A percentile compares a stretch with the other conserved stretches of the same genome.
These are phyloP conservation scores for Cladosporium sp. DNA, from an alignment of 2,329 filamentous ascomycete species.

Conservation along the genomic window DNA sequence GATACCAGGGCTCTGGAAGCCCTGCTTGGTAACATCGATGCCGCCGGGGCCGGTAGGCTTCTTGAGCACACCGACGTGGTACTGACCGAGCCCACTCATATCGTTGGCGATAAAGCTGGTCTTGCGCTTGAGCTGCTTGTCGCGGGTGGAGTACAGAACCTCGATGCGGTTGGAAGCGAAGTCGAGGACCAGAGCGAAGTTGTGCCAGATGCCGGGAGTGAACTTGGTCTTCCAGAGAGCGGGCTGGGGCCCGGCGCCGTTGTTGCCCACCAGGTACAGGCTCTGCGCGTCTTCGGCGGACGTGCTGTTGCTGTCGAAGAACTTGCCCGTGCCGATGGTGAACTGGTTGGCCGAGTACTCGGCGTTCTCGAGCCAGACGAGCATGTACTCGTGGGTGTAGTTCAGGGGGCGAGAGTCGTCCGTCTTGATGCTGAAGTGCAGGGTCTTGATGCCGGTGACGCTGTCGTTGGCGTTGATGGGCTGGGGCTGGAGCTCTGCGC, in stretches of 20 bases:
- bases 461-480: conserved; percentile 55
- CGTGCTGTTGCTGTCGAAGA: conserved; percentile 47
- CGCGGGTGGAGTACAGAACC: conserved; percentile 57
- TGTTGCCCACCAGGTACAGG: conserved; percentile 36
- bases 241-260: conserved; percentile 29
- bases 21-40: conserved; percentile 49
- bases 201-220: conserved; percentile 55
- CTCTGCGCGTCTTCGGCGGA: conserved; percentile 30
- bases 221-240: conserved; percentile 56
- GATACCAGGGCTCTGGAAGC: conserved; percentile 51
- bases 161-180: conserved; percentile 57
- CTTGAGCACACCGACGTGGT: conserved; percentile 64
- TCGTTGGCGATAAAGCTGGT: conserved; percentile 52
- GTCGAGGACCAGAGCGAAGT: conserved; percentile 61
- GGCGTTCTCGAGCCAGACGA: conserved; percentile 52
- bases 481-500: conserved; percentile 57
- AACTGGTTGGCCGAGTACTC: conserved; percentile 55
- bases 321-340: conserved; percentile 32
- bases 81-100: conserved; percentile 59
- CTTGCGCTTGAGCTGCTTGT: conserved; percentile 48
- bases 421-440: conserved; percentile 61
- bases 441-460: conserved; percentile 57
- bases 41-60: conserved; percentile 51
- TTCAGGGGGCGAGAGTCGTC: conserved; percentile 56
- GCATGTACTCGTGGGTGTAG: conserved; percentile 61